Base-by-base conservation (phyloP, 176 grass and related monocot species). In the Carex cristatella region DNA sequence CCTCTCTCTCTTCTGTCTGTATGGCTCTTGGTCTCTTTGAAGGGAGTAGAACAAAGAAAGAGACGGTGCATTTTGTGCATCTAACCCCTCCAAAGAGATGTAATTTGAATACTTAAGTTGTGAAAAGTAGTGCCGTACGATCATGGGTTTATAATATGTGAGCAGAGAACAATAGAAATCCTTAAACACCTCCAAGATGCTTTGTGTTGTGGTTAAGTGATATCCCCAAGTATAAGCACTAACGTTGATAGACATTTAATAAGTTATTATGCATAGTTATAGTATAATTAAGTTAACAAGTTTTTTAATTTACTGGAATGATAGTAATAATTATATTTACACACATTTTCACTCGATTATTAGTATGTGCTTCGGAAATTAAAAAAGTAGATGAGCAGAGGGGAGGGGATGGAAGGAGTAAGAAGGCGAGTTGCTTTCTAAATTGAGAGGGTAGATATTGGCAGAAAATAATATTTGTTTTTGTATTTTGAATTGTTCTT, bases 41-140 rank as follows among this genome's bases (percentile, higher is more conserved):
- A 95, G 94, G 94, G 94, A 89, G 94, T 95, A 93, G 89, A 93
- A 79, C 55, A 89, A 69, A 81, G 83, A 92, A 66, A 86, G 23
- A 67, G 80, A 79, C 69, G 54, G 57, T 61, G 61, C 61, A 51
- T 14, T 83, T 81, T 67, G 6, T 32, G 61, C 37, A 69, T 83
- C n/a, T 83, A 31, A 31, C 59, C 81, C 81, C 81, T 9, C 12
- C 14, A 67, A 83, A 55, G 12, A n/a, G 5, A 0, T 27, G 63
- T 83, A 83, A 55, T 83, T 83, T 32, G 27, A 9, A 46, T 56
- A 5, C 2, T n/a, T 0, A 63, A 11, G 18, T 61, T 63, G 6
- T 81, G 74, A 33, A 78, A 78, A 58, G 74, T 58, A 56, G 65
- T 83, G 61, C 81, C 35, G 61, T 83, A 67, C 61, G 69, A 83